These are phyloP conservation scores for Alternaria sp. DNA, from an alignment of 2,329 filamentous ascomycete genomes.

Conservation along the genomic window DNA sequence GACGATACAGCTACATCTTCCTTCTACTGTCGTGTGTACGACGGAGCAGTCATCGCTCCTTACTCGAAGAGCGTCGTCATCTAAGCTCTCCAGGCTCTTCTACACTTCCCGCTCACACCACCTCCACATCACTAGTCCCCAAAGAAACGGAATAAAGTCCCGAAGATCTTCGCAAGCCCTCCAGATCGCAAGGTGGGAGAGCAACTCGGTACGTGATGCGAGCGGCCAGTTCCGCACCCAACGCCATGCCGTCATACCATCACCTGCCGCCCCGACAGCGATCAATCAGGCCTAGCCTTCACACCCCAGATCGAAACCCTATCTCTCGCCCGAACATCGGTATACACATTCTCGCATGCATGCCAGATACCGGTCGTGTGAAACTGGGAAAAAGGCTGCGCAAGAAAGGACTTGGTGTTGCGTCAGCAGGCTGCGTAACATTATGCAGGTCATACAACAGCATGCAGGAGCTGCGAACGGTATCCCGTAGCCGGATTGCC, in stretches of 20 bases:
- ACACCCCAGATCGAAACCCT: not conserved
- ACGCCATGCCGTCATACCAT: constrained; percentile 1
- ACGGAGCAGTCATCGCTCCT: fast-evolving
- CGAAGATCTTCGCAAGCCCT: not conserved
- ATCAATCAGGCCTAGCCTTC: not conserved
- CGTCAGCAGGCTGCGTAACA: constrained; percentile 11
- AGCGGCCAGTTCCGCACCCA: not conserved
- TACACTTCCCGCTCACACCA: not conserved
- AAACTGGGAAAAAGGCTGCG: not conserved
- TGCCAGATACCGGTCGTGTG: not conserved
- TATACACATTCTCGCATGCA: constrained; percentile 1
- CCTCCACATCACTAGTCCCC: not conserved
- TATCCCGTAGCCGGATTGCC: not conserved
- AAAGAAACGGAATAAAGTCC: not conserved
- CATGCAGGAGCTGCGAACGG: constrained; percentile 3
- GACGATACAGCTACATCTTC: fast-evolving
- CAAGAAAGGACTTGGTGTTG: constrained; percentile 2
- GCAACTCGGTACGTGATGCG: not conserved
- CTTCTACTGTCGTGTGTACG: not conserved
- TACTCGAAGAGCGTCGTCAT: not conserved
- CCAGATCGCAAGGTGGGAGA: not conserved
- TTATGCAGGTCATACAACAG: constrained; percentile 13
- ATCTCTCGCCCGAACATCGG: constrained; percentile 4
- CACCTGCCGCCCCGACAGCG: not conserved
- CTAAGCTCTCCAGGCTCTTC: not conserved